Conservation (phyloP, 1,139 yeast species). For the Chernovozyma sophiae-reginae region DNA sequence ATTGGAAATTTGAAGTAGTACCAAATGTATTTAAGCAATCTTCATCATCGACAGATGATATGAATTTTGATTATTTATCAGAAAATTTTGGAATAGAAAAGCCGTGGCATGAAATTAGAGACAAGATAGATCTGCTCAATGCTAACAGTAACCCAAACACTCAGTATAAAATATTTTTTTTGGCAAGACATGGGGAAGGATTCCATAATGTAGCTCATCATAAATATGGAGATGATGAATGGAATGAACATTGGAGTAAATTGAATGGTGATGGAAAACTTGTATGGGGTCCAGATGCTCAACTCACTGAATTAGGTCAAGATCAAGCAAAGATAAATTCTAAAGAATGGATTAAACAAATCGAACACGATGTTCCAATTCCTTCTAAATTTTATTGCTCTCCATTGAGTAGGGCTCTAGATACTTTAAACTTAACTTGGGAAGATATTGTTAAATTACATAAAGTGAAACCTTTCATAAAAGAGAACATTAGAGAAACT, state of each 20-base stretch:
- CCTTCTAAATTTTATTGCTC: conserved; percentile 34
- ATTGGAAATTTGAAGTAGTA: conserved; percentile 38
- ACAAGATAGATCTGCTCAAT: conserved; percentile 27
- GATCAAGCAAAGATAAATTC: conserved; percentile 35
- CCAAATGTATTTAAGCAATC: conserved; percentile 39
- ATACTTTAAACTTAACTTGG: conserved; percentile 34
- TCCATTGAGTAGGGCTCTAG: conserved; percentile 36
- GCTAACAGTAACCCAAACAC: conserved; percentile 14
- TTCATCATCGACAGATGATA: conserved; percentile 31
- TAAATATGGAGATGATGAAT: conserved; percentile 37
- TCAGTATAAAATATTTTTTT: conserved; percentile 36
- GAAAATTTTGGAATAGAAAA: conserved; percentile 36
- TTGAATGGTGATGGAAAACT: conserved; percentile 40
- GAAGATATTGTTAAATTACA: conserved; percentile 24
- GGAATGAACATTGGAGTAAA: conserved; percentile 44
- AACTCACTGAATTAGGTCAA: conserved; percentile 37
- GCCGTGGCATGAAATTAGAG: conserved; percentile 30
- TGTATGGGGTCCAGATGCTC: conserved; percentile 48
- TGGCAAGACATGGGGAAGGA: conserved; percentile 48
- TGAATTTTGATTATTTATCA: conserved; percentile 32
- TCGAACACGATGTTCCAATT: conserved; percentile 17
- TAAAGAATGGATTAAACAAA: conserved; percentile 21
- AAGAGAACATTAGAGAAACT: conserved; percentile 42
- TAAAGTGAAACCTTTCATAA: conserved; percentile 27
- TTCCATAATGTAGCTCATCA: conserved; percentile 42